A percentile compares a stretch with the other conserved stretches of the same genome.
Evolutionary conservation across 805 yeast genomes (phyloP).

Genomic region (Barnettozyma sucrosica): DNA sequence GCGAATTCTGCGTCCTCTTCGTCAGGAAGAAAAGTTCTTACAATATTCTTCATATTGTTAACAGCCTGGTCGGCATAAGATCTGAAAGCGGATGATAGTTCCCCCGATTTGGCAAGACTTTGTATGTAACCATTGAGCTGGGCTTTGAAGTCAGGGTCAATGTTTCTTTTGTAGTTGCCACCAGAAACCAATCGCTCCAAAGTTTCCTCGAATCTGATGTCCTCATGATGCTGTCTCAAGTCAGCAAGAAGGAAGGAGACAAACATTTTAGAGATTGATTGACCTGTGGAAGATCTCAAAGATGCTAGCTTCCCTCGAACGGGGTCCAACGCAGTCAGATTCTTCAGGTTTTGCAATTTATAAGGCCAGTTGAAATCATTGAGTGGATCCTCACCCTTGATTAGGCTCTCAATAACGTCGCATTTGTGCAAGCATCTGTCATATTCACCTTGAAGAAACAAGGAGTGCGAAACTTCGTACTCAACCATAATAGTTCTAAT

Average conservation of each 20-base stretch:
- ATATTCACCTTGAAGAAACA: constrained; percentile 40
- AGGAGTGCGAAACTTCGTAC: constrained; percentile 43
- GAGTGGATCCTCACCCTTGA: constrained; percentile 43
- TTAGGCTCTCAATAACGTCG: constrained; percentile 49
- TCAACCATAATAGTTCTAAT: constrained; percentile 40
- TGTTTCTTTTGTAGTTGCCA: constrained; percentile 30
- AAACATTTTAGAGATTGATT: constrained; percentile 56
- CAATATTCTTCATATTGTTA: constrained; percentile 65
- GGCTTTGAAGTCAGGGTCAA: constrained; percentile 36
- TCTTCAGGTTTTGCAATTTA: constrained; percentile 26
- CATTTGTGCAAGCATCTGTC: constrained; percentile 53
- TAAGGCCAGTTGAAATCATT: constrained; percentile 37
- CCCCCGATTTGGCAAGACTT: constrained; percentile 58
- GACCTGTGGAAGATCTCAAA: constrained; percentile 62
- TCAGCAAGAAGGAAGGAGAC: constrained; percentile 53
- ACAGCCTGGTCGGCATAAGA: constrained; percentile 64
- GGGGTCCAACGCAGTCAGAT: constrained; percentile 27
- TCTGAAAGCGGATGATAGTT: constrained; percentile 53
- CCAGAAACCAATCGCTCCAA: constrained; percentile 37
- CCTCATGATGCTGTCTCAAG: constrained; percentile 49
- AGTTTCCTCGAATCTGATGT: constrained; percentile 42
- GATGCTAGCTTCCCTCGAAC: constrained; percentile 48
- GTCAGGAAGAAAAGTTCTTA: constrained; percentile 56
- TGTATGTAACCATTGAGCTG: constrained; percentile 42
- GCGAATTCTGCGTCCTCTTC: constrained; percentile 11